Percentiles rank a stretch among this genome's conserved stretches.
Evolutionary conservation across 345 rosid genomes (phyloP).

Genomic region (Eucalyptus victrix): DNA sequence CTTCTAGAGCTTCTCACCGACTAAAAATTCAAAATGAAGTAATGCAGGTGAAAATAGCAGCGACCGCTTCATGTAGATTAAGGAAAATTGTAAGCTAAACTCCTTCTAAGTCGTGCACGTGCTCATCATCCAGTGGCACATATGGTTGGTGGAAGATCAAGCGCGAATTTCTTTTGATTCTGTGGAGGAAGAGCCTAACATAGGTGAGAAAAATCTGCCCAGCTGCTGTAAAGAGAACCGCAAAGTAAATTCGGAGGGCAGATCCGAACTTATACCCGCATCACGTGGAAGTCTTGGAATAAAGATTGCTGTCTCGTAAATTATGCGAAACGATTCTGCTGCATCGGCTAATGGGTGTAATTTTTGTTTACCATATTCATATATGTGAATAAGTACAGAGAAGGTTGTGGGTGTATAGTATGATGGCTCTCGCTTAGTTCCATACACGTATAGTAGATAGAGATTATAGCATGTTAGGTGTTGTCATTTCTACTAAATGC

Average conservation of each 20-base stretch:
- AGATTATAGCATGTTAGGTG: background rate
- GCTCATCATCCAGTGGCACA: background rate
- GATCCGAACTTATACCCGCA: background rate
- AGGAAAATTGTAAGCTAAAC: background rate
- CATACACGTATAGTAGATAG: background rate
- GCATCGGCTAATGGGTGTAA: conserved; percentile 2
- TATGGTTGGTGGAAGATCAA: background rate
- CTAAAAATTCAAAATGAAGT: conserved; percentile 38
- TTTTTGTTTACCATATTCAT: conserved; percentile 9
- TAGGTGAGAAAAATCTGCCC: background rate
- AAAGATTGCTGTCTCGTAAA: background rate
- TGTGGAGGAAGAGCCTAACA: background rate
- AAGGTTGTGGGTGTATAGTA: conserved; percentile 26
- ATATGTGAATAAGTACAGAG: conserved; percentile 27
- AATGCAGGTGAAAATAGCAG: conserved; percentile 80
- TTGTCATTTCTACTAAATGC: background rate
- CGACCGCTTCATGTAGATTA: conserved; percentile 36
- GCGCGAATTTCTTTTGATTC: background rate
- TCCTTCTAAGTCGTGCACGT: background rate
- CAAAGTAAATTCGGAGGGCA: background rate
- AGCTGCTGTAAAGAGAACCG: background rate
- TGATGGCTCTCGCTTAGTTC: conserved; percentile 9
- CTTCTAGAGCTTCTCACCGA: conserved; percentile 25
- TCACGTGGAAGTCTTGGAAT: background rate
- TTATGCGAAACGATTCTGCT: background rate